Evolutionary conservation across 2,329 filamentous ascomycete genomes (phyloP), one percentile per base, ranked within the genome.

Genomic region (Xylariales sp.): DNA sequence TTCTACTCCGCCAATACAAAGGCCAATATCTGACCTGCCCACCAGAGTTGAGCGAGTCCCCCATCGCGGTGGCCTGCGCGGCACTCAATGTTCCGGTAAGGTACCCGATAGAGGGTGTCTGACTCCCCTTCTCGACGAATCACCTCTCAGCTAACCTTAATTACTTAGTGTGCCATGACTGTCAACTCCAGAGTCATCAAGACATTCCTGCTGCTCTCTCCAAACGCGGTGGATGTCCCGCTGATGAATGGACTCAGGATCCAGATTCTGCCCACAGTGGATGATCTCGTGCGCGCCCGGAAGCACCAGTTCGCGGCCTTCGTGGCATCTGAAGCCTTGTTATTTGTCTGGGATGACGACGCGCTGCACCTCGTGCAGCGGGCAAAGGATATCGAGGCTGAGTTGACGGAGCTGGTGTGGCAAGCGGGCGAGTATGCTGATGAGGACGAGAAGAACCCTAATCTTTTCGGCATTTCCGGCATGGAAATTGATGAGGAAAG

Each of bases 301-400:
- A 90, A 88, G 57, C 78, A 88, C 56, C 86, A 91, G 55, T 89
- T 85, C 47, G 86, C 85, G 11, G 86, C 87, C 6, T 90, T 91
- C 55, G 72, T 91, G 29, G 80, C 83, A 3, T 77, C 76, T 0
- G 81, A 86, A 44, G 77, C 78, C 5, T 66, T 90, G 5, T 66
- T 93, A 2, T 67, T 91, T 2, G 85, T 91, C 1, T 93, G 87
- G 87, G 86, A 91, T 48, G 86, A 91, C 48, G 84, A 90, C 40
- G 77, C 85, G 1, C 68, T 83, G 40, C 79, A 88, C 52, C 66
- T 91, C 7, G 69, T 89, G 5, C 65, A 76, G 39, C 72, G 85
- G 39, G 86, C 84, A 30, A 80, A 81, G 53, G 71, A 72, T 23
- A 88, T 91, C 42, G 84, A 91, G 59, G 75, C 76, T 3, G 83